Percentiles rank a stretch among this genome's conserved stretches.
Conservation (phyloP, 768 basidiomycete genomes). For the Dioszegia hungarica region DNA sequence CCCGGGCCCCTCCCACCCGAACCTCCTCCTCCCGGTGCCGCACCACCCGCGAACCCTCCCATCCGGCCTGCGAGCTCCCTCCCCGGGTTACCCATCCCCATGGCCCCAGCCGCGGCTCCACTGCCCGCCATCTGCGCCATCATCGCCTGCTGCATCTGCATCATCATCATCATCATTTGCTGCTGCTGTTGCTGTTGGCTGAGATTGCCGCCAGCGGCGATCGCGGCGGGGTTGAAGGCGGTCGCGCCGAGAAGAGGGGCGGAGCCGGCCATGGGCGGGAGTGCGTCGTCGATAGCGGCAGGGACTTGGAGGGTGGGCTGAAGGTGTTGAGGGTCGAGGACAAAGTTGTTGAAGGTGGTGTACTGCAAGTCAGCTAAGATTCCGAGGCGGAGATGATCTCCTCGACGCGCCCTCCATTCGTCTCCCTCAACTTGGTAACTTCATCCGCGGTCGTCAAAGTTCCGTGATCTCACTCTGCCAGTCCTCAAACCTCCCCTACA, state of each 20-base stretch:
- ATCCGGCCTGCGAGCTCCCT: slow-evolving; percentile 71
- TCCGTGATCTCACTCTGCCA: background rate
- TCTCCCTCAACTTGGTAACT: background rate
- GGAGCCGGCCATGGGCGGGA: slow-evolving; percentile 32
- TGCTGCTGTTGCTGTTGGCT: slow-evolving; percentile 20
- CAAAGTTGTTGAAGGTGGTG: slow-evolving; percentile 91
- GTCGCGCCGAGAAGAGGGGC: background rate
- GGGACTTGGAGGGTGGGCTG: slow-evolving; percentile 36
- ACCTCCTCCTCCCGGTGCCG: slow-evolving; percentile 64
- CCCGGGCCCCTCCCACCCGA: slow-evolving; percentile 66
- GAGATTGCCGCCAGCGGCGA: background rate
- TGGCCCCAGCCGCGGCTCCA: slow-evolving; percentile 3
- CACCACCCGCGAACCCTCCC: slow-evolving; percentile 61
- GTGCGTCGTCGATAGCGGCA: slow-evolving; percentile 45
- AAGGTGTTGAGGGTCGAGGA: slow-evolving; percentile 88
- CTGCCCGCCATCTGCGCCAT: slow-evolving; percentile 28
- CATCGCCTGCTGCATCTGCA: slow-evolving; percentile 48
- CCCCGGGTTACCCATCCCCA: slow-evolving; percentile 56
- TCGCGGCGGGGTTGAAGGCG: slow-evolving; percentile 10
- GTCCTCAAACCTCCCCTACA: no score
- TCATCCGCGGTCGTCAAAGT: no score
- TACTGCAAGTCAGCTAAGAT: slow-evolving; percentile 53
- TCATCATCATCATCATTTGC: slow-evolving; percentile 41
- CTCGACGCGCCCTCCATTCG: background rate
- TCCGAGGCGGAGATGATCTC: background rate